Evolutionary conservation across 129 eudicot species (phyloP).

Genomic region (Pseudognaphalium luteoalbum): DNA sequence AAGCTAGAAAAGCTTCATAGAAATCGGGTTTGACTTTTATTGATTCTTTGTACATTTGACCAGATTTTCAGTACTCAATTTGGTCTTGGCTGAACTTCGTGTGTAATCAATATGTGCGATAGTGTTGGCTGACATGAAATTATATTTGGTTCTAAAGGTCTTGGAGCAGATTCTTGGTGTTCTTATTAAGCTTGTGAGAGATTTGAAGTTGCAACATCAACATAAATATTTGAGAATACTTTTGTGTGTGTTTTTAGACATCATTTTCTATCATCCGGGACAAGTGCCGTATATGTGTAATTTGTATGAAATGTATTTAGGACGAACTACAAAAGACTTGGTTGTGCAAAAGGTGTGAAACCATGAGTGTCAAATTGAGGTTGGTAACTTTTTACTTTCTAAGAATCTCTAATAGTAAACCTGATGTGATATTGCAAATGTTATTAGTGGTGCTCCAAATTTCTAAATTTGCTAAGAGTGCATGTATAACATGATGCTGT

Average conservation of each 20-base stretch:
- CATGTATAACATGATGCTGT: background rate
- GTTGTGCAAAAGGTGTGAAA: slow-evolving; percentile 96
- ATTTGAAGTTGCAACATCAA: slow-evolving; percentile 91
- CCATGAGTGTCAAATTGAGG: slow-evolving; percentile 98
- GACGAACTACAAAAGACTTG: slow-evolving; percentile 93
- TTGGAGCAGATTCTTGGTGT: slow-evolving; percentile 97
- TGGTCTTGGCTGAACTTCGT: too few species aligned
- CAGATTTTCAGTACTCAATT: slow-evolving; percentile 65
- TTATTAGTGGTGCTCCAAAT: background rate
- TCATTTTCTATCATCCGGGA: background rate
- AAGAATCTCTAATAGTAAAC: background rate
- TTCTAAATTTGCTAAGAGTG: background rate
- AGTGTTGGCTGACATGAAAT: too few species aligned
- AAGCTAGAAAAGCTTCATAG: slow-evolving; percentile 74
- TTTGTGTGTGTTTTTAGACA: slow-evolving; percentile 1
- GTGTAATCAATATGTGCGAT: too few species aligned
- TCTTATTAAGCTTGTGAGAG: slow-evolving; percentile 96
- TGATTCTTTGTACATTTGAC: slow-evolving; percentile 73
- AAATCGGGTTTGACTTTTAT: slow-evolving; percentile 71
- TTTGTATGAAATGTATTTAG: slow-evolving; percentile 34
- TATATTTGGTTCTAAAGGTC: slow-evolving; percentile 56
- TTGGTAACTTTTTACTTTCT: slow-evolving; percentile 30
- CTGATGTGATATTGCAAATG: background rate
- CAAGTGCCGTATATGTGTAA: slow-evolving; percentile 2
- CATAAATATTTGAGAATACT: slow-evolving; percentile 79